A percentile compares a stretch with the other conserved stretches of the same genome.
Evolutionary conservation across 345 rosid genomes (phyloP).

Genomic region (Passiflora organensis): DNA sequence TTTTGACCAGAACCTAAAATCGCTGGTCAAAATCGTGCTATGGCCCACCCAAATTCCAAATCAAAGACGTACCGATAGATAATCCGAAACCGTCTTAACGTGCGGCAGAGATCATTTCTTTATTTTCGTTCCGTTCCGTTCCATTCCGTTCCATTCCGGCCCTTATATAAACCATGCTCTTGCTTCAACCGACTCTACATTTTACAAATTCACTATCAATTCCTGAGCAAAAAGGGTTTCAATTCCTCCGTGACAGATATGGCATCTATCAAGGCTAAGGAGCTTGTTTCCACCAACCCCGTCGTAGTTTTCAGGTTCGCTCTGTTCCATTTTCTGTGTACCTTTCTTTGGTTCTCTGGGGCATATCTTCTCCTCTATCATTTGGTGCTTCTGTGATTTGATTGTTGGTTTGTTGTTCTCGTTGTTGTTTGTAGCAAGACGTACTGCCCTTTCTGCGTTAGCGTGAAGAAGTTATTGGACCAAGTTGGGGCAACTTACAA

Average conservation of each 20-base stretch:
- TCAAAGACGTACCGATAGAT: background rate
- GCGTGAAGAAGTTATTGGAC: constrained; percentile 59
- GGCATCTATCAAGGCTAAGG: constrained; percentile 61
- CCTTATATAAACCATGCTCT: too few relatives aligned
- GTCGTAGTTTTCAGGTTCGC: constrained; percentile 72
- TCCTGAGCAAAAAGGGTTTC: too few relatives aligned
- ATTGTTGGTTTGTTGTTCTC: background rate
- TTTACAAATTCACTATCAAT: too few relatives aligned
- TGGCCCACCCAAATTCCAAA: too few relatives aligned
- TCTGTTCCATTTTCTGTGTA: background rate
- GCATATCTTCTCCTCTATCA: background rate
- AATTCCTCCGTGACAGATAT: constrained; percentile 8
- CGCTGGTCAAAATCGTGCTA: too few relatives aligned
- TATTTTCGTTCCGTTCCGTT: too few relatives aligned
- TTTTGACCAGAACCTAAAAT: too few relatives aligned
- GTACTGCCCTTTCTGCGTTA: constrained; percentile 57
- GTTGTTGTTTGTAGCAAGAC: constrained; percentile 45
- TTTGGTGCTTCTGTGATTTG: background rate
- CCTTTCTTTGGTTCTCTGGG: background rate
- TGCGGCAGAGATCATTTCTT: constrained; percentile 9
- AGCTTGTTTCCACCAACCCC: constrained; percentile 45
- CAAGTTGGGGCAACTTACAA: constrained; percentile 47
- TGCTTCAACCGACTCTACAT: too few relatives aligned
- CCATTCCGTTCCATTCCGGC: too few relatives aligned
- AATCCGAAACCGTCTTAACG: background rate